Conservation (phyloP, 176 grass and related monocot genomes). For the Oryza rufipogon region DNA sequence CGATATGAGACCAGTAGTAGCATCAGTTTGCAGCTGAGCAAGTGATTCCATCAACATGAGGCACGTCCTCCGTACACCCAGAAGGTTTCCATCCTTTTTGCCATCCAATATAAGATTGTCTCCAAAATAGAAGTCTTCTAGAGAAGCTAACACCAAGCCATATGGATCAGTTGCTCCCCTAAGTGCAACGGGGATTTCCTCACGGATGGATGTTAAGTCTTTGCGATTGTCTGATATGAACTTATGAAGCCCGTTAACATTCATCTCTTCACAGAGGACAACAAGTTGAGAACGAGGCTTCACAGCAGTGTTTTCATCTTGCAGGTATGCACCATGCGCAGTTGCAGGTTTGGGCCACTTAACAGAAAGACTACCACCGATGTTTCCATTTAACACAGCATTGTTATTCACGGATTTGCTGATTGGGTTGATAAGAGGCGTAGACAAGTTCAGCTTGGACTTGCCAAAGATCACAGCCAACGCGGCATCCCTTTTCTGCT, state of each 20-base stretch:
- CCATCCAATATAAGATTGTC: slow-evolving; percentile 68
- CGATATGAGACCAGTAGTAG: slow-evolving; percentile 25
- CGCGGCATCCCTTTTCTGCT: slow-evolving; percentile 68
- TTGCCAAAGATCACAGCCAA: slow-evolving; percentile 76
- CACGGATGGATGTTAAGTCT: slow-evolving; percentile 71
- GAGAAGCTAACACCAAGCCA: slow-evolving; percentile 55
- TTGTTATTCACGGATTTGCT: slow-evolving; percentile 13
- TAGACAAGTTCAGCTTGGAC: slow-evolving; percentile 41
- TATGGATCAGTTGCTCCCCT: slow-evolving; percentile 63
- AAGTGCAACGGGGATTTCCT: slow-evolving; percentile 73
- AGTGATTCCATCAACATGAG: slow-evolving; percentile 94
- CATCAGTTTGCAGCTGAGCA: slow-evolving; percentile 44
- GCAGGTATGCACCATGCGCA: slow-evolving; percentile 5
- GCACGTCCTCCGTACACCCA: slow-evolving; percentile 80
- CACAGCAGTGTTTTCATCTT: slow-evolving; percentile 37
- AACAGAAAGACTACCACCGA: slow-evolving; percentile 16
- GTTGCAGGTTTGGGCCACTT: slow-evolving; percentile 56
- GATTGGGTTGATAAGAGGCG: slow-evolving; percentile 38
- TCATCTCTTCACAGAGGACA: slow-evolving; percentile 73
- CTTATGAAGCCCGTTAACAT: slow-evolving; percentile 72
- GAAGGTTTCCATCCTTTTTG: slow-evolving; percentile 85
- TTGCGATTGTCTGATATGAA: slow-evolving; percentile 92
- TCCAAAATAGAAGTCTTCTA: slow-evolving; percentile 58
- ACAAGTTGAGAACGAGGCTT: slow-evolving; percentile 58
- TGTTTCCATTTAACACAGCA: background rate